Evolutionary conservation across 352 stramenopile genomes (phyloP).

Genomic region (Phytophthora europaea): DNA sequence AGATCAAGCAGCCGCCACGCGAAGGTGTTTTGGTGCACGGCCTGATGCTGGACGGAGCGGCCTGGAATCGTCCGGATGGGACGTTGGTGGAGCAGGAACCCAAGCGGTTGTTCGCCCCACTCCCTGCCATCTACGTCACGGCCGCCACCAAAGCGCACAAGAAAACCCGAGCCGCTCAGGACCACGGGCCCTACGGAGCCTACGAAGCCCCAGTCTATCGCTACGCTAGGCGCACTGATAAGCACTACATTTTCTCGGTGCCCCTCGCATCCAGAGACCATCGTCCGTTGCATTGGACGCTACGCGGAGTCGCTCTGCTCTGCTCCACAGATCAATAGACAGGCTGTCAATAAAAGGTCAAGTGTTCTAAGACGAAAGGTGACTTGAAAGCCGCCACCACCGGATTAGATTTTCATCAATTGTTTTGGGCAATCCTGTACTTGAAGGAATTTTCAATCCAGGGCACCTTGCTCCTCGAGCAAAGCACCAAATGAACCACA

Average conservation of each 20-base stretch:
- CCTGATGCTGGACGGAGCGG: conserved; percentile 74
- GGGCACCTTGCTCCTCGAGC: no score
- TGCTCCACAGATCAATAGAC: conserved; percentile 64
- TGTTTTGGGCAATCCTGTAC: no score
- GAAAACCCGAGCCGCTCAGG: conserved; percentile 70
- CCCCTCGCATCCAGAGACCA: conserved; percentile 80
- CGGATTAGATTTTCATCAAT: no score
- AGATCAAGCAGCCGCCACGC: conserved; percentile 77
- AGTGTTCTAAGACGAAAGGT: no score
- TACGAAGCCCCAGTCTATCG: conserved; percentile 86
- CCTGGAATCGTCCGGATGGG: conserved; percentile 77
- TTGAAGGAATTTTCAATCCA: no score
- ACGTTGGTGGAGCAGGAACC: conserved; percentile 84
- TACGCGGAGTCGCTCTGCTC: conserved; percentile 80
- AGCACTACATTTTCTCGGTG: conserved; percentile 84
- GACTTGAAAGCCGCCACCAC: no score
- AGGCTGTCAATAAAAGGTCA: no score
- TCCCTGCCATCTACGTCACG: conserved; percentile 86
- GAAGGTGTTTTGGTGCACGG: conserved; percentile 85
- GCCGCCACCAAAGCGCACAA: conserved; percentile 81
- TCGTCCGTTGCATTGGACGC: conserved; percentile 79
- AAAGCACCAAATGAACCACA: no score
- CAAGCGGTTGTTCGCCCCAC: conserved; percentile 73
- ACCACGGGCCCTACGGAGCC: conserved; percentile 81
- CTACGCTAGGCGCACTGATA: conserved; percentile 79